Percentiles rank a stretch among this genome's conserved stretches.
phyloP scores from a whole-genome alignment of 345 rosid genomes.

The Linum trigynum region DNA sequence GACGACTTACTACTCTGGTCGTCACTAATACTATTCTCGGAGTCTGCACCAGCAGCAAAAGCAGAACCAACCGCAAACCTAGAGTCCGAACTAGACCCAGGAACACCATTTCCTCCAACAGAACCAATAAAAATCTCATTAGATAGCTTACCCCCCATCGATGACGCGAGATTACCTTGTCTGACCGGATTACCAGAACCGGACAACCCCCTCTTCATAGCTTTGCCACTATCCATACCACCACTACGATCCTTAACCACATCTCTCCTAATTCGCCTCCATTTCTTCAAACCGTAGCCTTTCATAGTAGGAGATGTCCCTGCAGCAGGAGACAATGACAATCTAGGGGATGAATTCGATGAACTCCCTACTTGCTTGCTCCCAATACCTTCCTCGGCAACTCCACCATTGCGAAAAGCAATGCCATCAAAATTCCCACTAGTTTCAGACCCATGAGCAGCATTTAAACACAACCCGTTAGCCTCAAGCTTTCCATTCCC shows the following conservation, averaged over 20 bases:
- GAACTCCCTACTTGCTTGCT: conserved; percentile 12
- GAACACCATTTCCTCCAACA: conserved; percentile 19
- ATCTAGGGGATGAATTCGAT: conserved; percentile 12
- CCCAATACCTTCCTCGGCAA: conserved; percentile 15
- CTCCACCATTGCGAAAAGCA: conserved; percentile 8
- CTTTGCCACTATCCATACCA: conserved; percentile 34
- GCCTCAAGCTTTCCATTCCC: conserved; percentile 12
- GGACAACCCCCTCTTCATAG: conserved; percentile 58
- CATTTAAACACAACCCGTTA: conserved; percentile 34
- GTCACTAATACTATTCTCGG: conserved; percentile 45
- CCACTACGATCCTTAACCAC: conserved; percentile 38
- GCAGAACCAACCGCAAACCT: conserved; percentile 40
- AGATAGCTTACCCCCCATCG: conserved; percentile 28
- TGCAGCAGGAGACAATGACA: conserved; percentile 18
- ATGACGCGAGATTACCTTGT: conserved; percentile 17
- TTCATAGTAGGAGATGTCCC: conserved; percentile 32
- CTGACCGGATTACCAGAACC: conserved; percentile 36
- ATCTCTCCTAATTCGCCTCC: conserved; percentile 70
- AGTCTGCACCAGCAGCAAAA: conserved; percentile 39
- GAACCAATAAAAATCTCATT: conserved; percentile 38
- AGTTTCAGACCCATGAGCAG: conserved; percentile 13
- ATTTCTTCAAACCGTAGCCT: conserved; percentile 70
- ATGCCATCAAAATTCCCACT: conserved; percentile 12
- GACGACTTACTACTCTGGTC: conserved; percentile 69
- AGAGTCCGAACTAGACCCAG: conserved; percentile 37